Conservation (phyloP, 139 green algal species). For the Pseudopediastrum boryanum region DNA sequence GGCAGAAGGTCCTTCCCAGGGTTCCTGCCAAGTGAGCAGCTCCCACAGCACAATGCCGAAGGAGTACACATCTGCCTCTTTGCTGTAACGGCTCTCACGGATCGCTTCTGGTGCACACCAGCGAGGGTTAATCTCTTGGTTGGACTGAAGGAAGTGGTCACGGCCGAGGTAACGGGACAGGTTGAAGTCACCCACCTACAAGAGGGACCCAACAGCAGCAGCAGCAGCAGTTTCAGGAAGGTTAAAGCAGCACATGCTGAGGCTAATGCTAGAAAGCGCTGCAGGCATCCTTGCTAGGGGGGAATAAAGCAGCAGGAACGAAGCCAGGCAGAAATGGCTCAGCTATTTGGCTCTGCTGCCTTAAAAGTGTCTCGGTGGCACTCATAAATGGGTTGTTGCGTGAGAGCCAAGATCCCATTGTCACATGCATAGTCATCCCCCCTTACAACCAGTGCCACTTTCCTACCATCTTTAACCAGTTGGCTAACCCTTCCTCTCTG, state of each 20-base stretch:
- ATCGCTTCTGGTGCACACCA: constrained; percentile 72
- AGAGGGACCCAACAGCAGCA: background rate
- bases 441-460: too few relatives aligned
- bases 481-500: too few relatives aligned
- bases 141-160: too few relatives aligned
- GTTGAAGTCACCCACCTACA: constrained; percentile 41
- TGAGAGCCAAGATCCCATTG: too few relatives aligned
- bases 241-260: background rate
- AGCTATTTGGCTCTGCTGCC: background rate
- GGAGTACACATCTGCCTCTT: constrained; percentile 12
- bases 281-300: background rate
- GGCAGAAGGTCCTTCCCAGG: too few relatives aligned
- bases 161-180: background rate
- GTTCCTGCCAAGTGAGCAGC: constrained; percentile 88
- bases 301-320: background rate
- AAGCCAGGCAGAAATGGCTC: background rate
- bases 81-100: constrained; percentile 28
- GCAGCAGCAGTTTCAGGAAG: background rate
- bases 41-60: constrained; percentile 76
- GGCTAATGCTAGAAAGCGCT: background rate
- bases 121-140: too few relatives aligned
- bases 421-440: too few relatives aligned
- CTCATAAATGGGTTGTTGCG: too few relatives aligned
- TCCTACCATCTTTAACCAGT: too few relatives aligned
- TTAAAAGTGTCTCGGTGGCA: too few relatives aligned